These are phyloP conservation scores for Sporisorium scitamineum DNA, from an alignment of 1,284 basidiomycete genomes.

Conservation along the genomic window DNA sequence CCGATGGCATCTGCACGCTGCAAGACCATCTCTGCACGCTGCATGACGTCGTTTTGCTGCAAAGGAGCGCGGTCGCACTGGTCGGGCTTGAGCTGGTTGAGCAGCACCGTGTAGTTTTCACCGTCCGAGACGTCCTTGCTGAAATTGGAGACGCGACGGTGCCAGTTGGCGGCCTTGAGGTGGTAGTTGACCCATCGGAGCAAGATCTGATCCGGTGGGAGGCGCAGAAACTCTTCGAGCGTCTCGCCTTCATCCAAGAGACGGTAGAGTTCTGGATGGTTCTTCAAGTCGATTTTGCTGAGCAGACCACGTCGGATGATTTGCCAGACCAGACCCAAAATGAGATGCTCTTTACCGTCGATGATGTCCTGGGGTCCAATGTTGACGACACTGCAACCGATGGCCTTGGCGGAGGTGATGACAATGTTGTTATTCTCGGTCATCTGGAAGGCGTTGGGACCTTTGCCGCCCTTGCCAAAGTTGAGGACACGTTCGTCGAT, in stretches of 20 bases:
- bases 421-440: conserved; percentile 99
- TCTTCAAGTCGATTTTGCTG: conserved; percentile 95
- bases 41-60: conserved; percentile 82
- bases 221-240: conserved; percentile 89
- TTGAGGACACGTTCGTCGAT: conserved; percentile 98
- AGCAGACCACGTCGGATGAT: conserved; percentile 93
- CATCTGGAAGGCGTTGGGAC: conserved; percentile 92
- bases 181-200: conserved; percentile 99
- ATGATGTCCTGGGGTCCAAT: conserved; percentile 93
- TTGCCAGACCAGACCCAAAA: conserved; percentile 99
- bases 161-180: conserved; percentile 91
- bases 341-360: conserved; percentile 94
- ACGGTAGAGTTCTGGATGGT: conserved; percentile 95
- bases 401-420: conserved; percentile 96
- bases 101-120: conserved; percentile 95
- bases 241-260: conserved; percentile 96
- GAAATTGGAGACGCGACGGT: conserved; percentile 85
- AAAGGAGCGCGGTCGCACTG: conserved; percentile 92
- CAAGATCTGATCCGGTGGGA: conserved; percentile 96
- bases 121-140: conserved; percentile 93
- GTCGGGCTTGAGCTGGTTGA: conserved; percentile 90
- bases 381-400: conserved; percentile 98
- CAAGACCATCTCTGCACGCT: conserved; percentile 89
- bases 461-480: conserved; percentile 70
- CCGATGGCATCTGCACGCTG: conserved; percentile 93